Evolutionary conservation across 495 filamentous ascomycete species (phyloP), one percentile per base, ranked within the genome.

Genomic region (Penicillium ochrochloron): DNA sequence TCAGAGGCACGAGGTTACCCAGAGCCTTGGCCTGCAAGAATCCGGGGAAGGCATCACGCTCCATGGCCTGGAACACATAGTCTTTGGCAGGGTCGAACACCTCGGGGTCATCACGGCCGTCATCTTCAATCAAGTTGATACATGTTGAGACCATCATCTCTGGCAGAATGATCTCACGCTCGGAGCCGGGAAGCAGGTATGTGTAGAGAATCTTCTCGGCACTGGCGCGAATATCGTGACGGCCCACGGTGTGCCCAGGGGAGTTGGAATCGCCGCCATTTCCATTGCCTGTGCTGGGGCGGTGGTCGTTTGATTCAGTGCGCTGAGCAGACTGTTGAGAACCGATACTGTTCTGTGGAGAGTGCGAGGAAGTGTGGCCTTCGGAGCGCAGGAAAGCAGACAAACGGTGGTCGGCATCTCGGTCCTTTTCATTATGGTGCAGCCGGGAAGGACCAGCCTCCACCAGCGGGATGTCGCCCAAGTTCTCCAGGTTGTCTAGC

Each of bases 61-160:
- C 95, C 96, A 99, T 99, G 3, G 95, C 95, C 73, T 98, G 96
- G 77, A 97, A 99, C 52, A 97, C 94, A 73, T 98, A 99, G 79
- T 99, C 96, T 77, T 98, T 98, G 29, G 95, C 95, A 3, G 90
- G 88, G 73, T 97, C 94, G 66, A 99, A 99, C 12, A 99, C 88
- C 73, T 98, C 95, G 1, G 95, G 95, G 72, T 99, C 95, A 67
- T 97, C 96, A 70, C 95, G 88, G 48, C 90, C 90, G 60, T 90
- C 86, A 59, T 94, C 89, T 74, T 99, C 95, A 59, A 99, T 93
- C 17, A 90, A 83, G 48, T 87, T 83, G 41, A 90, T 92, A 63
- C 97, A 92, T 6, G 91, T 86, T 31, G 89, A 84, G 5, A 93
- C 87, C 76, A 97, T 96, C 0, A 87, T 86, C 66, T 94, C 89